Evolutionary conservation across 2,329 filamentous ascomycete species (phyloP), one percentile per base, ranked within the genome.

Genomic region (Conoideocrella luteorostrata): DNA sequence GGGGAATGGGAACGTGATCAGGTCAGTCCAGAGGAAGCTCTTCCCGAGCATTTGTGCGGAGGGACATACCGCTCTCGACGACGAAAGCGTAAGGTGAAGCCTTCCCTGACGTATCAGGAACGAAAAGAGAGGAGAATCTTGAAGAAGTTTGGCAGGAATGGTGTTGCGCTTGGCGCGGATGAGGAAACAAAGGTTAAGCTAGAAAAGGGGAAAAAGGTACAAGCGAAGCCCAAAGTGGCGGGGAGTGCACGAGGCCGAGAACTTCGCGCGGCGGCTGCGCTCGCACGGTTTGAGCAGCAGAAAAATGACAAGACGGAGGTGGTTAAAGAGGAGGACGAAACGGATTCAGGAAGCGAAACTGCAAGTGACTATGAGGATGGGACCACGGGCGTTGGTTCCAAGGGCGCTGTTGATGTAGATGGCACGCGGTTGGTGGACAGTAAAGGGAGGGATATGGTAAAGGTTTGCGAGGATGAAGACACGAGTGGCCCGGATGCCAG

Each of bases 21-120:
- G 1, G 67, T 79, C 9, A 61, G 62, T 2, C 68, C 71, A 0
- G 70, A 72, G 28, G 80, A 86, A 49, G 59, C 69, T 13, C 65
- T 87, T 36, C 79, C 84, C 0, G 77, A 87, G 56, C 81, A 88
- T 59, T 67, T 93, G 1, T 95, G 88, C 55, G 88, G 88, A 49
- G 88, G 88, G 2, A 89, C 86, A 4, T 95, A 84, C 59, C 71
- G 77, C 38, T 80, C 80, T 1, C 63, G 72, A 30, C 70, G 73
- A 49, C 70, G 77, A 45, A 82, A 78, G 58, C 69, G 75, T 43
- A 75, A 74, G 55, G 67, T 58, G 2, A 72, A 74, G 52, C 66
- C 71, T 22, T 64, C 69, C 35, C 54, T 82, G 23, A 80, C 74
- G 5, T 88, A 88, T 61, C 80, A 82, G 36, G 86, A 91, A 64